phyloP scores from a whole-genome alignment of 106 monocot genomes.

The Narthecium ossifragum region DNA sequence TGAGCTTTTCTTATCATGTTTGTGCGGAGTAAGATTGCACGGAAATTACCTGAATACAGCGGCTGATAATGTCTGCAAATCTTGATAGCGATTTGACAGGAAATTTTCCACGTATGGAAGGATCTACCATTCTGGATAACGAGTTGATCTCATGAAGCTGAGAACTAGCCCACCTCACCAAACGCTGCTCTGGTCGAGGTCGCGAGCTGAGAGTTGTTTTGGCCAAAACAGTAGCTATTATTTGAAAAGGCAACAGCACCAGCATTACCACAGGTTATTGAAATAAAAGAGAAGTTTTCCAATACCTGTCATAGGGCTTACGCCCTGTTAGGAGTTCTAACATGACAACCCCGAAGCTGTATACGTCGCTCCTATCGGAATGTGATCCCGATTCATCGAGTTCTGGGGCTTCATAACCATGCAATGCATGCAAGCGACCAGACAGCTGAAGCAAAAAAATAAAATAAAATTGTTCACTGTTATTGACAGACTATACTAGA shows the following conservation, averaged over 20 bases:
- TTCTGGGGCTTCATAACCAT: slow-evolving; percentile 91
- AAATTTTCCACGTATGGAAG: slow-evolving; percentile 53
- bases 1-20: too few species aligned
- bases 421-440: slow-evolving; percentile 56
- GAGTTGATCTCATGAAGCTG: slow-evolving; percentile 85
- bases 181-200: slow-evolving; percentile 72
- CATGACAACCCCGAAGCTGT: slow-evolving; percentile 99
- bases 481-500: too few species aligned
- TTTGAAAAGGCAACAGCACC: too few species aligned
- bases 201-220: slow-evolving; percentile 49
- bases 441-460: slow-evolving; percentile 45
- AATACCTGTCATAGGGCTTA: slow-evolving; percentile 86
- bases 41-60: slow-evolving; percentile 98
- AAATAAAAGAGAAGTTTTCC: background rate
- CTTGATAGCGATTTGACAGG: slow-evolving; percentile 78
- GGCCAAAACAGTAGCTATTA: too few species aligned
- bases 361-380: slow-evolving; percentile 81
- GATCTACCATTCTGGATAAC: slow-evolving; percentile 86
- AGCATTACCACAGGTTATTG: too few species aligned
- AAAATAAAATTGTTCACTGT: too few species aligned
- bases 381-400: slow-evolving; percentile 61
- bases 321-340: slow-evolving; percentile 93
- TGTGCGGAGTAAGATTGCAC: too few species aligned
- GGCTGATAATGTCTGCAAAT: slow-evolving; percentile 97
- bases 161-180: slow-evolving; percentile 91